Base-by-base conservation (phyloP, 2,329 filamentous ascomycete genomes). In the Pyricularia grisea region DNA sequence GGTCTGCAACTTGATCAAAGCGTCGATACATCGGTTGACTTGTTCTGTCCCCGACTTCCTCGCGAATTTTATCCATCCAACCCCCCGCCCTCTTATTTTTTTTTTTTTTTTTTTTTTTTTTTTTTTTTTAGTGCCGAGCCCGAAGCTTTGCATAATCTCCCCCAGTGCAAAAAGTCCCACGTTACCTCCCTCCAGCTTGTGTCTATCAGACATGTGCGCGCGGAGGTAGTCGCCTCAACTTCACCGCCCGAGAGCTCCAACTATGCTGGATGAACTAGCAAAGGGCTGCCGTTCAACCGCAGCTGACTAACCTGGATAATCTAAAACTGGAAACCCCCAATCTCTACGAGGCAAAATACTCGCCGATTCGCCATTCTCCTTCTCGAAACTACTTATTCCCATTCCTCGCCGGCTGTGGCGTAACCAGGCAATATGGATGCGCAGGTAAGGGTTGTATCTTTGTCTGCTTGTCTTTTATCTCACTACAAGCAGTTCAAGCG, bases 271-370 rank as follows among this genome's bases (percentile, higher is more conserved):
- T 65, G 67, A 33, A 55, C 67, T 55, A 61, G 31, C 11, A 50
- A 65, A 65, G n/a, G 60, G 67, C 67, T 68, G 67, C 55, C 67
- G 60, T 68, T 63, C 30, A 50, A 68, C 67, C 23, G 67, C 67
- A 68, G 67, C 67, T 68, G 67, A 63, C 67, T 36, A 61, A 65
- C 33, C 25, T 61, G 50, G 67, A 28, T 28, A 28, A 23, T 3
- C 28, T 20, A 25, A 28, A 63, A 9, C 60, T 28, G 42, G 42
- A 55, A 55, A n/a, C 20, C 42, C 17, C 20, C 42, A 42, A 55
- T 55, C 30, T 17, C 60, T 2, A 20, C 25, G 60, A 63, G 23
- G 60, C 60, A 28, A 28, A 55, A 28, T 28, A 20, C 60, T 31
- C 60, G 25, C 14, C 10, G 25, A 63, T 28, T 66, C 30, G 30